Evolutionary conservation across 257 asterid genomes (phyloP).

Genomic region (Nicotiana knightiana): DNA sequence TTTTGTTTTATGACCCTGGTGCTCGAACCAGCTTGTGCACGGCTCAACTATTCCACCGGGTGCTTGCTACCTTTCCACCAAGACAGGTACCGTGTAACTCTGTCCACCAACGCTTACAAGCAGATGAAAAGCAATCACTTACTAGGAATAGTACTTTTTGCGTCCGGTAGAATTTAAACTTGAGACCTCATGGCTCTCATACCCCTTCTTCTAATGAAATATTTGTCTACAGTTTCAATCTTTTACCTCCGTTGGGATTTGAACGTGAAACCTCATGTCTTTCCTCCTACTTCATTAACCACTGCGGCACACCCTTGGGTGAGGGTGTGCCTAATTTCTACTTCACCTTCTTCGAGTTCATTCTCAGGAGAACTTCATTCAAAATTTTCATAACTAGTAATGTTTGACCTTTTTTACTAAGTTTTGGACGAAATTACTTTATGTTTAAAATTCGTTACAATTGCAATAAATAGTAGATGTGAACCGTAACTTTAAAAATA

Average conservation of each 20-base stretch:
- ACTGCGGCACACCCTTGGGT: too few relatives aligned
- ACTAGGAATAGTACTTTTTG: neutral
- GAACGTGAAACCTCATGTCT: too few relatives aligned
- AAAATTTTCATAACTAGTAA: neutral
- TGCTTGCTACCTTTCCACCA: neutral
- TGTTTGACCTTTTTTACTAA: neutral
- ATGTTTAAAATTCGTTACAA: too few relatives aligned
- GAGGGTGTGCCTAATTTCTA: neutral
- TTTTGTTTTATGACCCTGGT: neutral
- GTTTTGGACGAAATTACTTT: neutral
- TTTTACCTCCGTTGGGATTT: too few relatives aligned
- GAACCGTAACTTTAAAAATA: too few relatives aligned
- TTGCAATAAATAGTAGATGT: too few relatives aligned
- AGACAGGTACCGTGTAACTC: neutral
- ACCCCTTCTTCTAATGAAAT: too few relatives aligned
- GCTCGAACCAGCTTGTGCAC: neutral
- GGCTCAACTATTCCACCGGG: neutral
- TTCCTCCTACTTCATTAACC: too few relatives aligned
- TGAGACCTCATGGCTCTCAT: too few relatives aligned
- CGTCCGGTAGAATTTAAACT: too few relatives aligned
- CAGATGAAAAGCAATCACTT: neutral
- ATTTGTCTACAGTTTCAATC: too few relatives aligned
- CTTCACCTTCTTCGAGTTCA: neutral
- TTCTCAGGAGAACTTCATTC: neutral
- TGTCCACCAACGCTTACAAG: neutral